Evolutionary conservation across 257 asterid species (phyloP).

Genomic region (Thymus mandschuricus): DNA sequence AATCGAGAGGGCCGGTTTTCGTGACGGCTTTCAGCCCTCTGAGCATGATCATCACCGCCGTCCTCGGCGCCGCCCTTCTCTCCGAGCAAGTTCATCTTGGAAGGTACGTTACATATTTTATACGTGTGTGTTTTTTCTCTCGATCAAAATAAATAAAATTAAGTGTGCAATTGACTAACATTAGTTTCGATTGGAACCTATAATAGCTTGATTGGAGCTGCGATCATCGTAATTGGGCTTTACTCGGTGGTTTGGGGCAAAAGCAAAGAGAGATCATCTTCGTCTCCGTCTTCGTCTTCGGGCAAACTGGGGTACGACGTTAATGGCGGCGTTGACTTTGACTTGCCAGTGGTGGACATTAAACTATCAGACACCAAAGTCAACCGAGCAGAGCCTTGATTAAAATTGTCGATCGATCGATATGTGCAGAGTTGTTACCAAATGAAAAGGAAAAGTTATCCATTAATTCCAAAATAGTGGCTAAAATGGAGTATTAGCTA

Average conservation of each 20-base stretch:
- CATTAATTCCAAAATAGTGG: too few relatives aligned
- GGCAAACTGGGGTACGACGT: slow-evolving; percentile 28
- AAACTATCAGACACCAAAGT: background rate
- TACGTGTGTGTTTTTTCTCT: too few relatives aligned
- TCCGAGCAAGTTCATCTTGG: slow-evolving; percentile 79
- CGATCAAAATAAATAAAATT: too few relatives aligned
- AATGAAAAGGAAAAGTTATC: too few relatives aligned
- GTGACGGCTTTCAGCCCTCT: slow-evolving; percentile 84
- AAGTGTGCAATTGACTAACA: background rate
- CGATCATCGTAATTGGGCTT: slow-evolving; percentile 67
- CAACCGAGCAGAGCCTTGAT: slow-evolving; percentile 28
- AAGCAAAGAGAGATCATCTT: slow-evolving; percentile 49
- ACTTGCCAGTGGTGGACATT: slow-evolving; percentile 47
- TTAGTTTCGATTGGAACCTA: too few relatives aligned
- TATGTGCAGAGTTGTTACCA: background rate
- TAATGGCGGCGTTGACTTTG: slow-evolving; percentile 24
- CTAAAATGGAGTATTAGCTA: too few relatives aligned
- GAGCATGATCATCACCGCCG: slow-evolving; percentile 76
- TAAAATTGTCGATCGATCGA: background rate
- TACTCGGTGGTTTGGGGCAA: slow-evolving; percentile 88
- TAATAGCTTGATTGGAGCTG: slow-evolving; percentile 68
- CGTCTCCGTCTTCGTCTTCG: slow-evolving; percentile 10
- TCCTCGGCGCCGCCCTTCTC: slow-evolving; percentile 66
- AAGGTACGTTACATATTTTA: slow-evolving; percentile 40
- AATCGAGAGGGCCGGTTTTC: slow-evolving; percentile 73